Percentiles rank a stretch among this genome's conserved stretches.
These are phyloP conservation scores for Talaromyces wortmannii DNA, from an alignment of 495 filamentous ascomycete genomes.

Conservation along the genomic window DNA sequence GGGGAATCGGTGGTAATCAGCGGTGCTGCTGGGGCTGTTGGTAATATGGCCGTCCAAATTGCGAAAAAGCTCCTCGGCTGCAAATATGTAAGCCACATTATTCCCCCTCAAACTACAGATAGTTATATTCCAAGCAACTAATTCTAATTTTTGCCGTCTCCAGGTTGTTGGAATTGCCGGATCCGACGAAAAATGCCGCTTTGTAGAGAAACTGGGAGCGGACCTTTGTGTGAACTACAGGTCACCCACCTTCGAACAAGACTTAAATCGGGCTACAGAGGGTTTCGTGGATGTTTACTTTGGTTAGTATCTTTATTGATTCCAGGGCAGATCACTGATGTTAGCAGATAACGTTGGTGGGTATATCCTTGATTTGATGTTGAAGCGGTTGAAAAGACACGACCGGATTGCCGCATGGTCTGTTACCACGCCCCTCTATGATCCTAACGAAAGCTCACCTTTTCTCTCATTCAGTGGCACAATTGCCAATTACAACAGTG, in stretches of 20 bases:
- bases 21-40: slow-evolving; percentile 41
- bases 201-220: slow-evolving; percentile 56
- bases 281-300: slow-evolving; percentile 61
- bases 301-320: slow-evolving; percentile 9
- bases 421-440: background rate
- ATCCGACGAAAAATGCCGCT: slow-evolving; percentile 54
- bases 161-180: slow-evolving; percentile 55
- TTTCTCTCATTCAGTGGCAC: slow-evolving; percentile 25
- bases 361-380: slow-evolving; percentile 54
- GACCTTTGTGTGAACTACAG: slow-evolving; percentile 68
- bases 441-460: background rate
- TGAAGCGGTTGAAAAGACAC: slow-evolving; percentile 43
- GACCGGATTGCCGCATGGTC: slow-evolving; percentile 56
- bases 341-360: slow-evolving; percentile 60
- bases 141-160: background rate
- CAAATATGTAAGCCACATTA: slow-evolving; percentile 27
- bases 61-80: slow-evolving; percentile 49
- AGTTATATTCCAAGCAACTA: background rate
- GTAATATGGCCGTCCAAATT: slow-evolving; percentile 41
- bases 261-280: slow-evolving; percentile 53
- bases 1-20: slow-evolving; percentile 41
- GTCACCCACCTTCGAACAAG: slow-evolving; percentile 41
- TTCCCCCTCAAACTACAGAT: background rate
- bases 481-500: slow-evolving; percentile 39
- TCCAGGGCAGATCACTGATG: background rate